Evolutionary conservation across 2,329 filamentous ascomycete species (phyloP).

Genomic region (Sclerotinia trifoliorum): DNA sequence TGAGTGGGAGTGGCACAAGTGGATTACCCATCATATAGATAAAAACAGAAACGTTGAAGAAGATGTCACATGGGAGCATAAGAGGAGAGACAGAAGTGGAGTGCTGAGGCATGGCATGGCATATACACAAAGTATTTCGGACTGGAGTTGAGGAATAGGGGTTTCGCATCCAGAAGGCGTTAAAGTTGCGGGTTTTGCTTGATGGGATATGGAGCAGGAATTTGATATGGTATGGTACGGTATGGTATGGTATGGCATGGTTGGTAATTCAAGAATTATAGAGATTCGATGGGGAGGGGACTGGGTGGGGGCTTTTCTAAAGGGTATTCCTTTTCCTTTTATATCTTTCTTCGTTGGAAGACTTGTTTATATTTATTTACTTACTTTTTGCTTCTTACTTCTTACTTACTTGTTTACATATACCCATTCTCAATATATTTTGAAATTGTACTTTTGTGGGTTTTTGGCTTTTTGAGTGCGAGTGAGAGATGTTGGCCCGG

Average conservation of each 20-base stretch:
- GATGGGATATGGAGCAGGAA: slow-evolving; percentile 3
- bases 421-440: not conserved
- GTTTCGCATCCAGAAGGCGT: slow-evolving; percentile 12
- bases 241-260: slow-evolving; percentile 6
- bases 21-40: not conserved
- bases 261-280: slow-evolving; percentile 9
- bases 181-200: not conserved
- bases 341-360: not conserved
- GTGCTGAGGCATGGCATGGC: not conserved
- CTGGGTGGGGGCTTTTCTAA: not conserved
- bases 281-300: not conserved
- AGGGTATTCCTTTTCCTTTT: slow-evolving; percentile 6
- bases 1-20: not conserved
- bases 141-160: not conserved
- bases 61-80: not conserved
- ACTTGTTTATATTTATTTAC: slow-evolving; percentile 2
- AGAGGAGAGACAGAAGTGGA: not conserved
- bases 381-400: not conserved
- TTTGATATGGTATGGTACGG: not conserved
- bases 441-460: not conserved
- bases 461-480: not conserved
- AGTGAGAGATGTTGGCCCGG: too few relatives aligned
- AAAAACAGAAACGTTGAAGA: not conserved
- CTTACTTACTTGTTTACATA: too few relatives aligned
- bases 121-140: not conserved